Evolutionary conservation across 495 filamentous ascomycete genomes (phyloP).

Genomic region (Thozetella sp.): DNA sequence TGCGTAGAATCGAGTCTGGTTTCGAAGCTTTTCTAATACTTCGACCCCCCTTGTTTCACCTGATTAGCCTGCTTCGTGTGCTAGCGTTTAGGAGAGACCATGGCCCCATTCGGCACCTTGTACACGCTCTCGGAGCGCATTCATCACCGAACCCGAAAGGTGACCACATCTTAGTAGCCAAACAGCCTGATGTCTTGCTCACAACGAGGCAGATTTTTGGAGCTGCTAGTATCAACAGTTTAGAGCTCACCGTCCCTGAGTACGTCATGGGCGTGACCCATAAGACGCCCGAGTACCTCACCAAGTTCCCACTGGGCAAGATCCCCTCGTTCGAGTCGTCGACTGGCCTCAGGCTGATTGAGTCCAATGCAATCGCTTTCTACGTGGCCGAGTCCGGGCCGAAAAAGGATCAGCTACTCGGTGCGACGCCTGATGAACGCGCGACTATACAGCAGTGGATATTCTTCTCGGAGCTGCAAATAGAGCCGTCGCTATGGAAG

Average conservation of each 20-base stretch:
- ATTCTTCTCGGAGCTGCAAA: constrained; percentile 15
- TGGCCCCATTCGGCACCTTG: constrained; percentile 53
- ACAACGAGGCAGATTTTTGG: not conserved
- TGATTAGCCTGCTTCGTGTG: too few species aligned
- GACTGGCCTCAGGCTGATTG: constrained; percentile 36
- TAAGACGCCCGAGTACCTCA: constrained; percentile 36
- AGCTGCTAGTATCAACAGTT: not conserved
- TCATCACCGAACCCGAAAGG: not conserved
- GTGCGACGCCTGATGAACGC: constrained; percentile 34
- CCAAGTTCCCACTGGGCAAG: constrained; percentile 52
- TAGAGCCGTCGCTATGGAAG: not conserved
- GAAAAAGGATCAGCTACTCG: constrained; percentile 36
- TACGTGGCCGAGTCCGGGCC: constrained; percentile 47
- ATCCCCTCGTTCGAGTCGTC: constrained; percentile 43
- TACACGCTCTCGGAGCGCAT: constrained; percentile 15
- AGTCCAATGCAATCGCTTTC: constrained; percentile 46
- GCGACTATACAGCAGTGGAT: constrained; percentile 46
- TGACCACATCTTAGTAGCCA: not conserved
- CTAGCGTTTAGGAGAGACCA: too few species aligned
- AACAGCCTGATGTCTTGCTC: not conserved
- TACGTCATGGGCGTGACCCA: constrained; percentile 26
- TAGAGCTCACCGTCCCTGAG: not conserved
- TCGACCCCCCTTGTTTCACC: too few species aligned
- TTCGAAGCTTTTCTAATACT: too few species aligned
- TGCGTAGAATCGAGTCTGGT: too few species aligned